Evolutionary conservation across 768 basidiomycete genomes (phyloP), one percentile per base, ranked within the genome.

Genomic region (Termitomyces sp.): DNA sequence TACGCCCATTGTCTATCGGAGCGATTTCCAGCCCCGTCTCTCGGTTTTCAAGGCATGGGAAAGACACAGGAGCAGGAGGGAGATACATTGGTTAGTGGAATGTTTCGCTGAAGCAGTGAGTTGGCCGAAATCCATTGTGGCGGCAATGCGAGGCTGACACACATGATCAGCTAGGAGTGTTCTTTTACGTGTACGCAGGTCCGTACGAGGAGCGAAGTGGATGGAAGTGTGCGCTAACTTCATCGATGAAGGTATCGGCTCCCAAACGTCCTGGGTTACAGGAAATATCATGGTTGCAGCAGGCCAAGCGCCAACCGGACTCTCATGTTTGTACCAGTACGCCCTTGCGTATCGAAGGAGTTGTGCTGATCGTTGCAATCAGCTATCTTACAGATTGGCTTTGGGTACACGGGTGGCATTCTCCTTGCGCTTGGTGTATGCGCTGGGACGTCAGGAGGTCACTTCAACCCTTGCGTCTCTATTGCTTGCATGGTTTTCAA

Each of bases 401-500:
- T 84, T 37, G 82, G 77, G 0, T 89, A 88, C 71, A 77, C 80
- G 4, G 72, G 81, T 40, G 87, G 87, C 31, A 85, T 88, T 62
- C 64, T 86, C 14, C 77, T 88, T 53, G 88, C 87, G 0, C 68
- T 89, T 56, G 69, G 72, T 9, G 71, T 86, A 32, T 86, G 82
- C 55, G 73, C 72, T 5, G 69, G 80, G 17, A 79, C 86, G 0
- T 87, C 85, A 12, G 85, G 84, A 11, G 83, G 86, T 25, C 88
- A 89, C 66, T 84, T 89, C 69, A 86, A 79, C 57, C 91, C 90
- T 2, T 79, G 82, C 52, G 77, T 89, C 25, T 85, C 87, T 3
- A 73, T 88, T 51, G 71, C 80, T 8, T 72, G 80, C 47, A 73
- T 78, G 17, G 10, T 87, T 14, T 83, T 84, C 76, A 83, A 74